Conservation (phyloP, 78 protist genomes). For the Dictyostelium firmibasis region DNA sequence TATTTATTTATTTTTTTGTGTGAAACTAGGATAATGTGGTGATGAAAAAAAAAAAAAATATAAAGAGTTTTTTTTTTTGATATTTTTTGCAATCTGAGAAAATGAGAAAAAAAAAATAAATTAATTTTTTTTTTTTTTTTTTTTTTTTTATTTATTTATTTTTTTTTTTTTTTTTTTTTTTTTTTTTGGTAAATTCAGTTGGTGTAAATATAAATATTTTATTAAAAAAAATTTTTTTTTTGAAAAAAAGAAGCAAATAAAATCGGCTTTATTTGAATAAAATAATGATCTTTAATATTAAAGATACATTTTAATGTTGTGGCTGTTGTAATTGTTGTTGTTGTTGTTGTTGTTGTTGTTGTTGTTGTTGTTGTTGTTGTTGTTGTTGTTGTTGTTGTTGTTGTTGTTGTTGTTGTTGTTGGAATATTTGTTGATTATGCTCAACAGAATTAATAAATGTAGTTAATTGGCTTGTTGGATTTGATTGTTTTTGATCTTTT, state of each 20-base stretch:
- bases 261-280: background rate
- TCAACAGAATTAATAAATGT: background rate
- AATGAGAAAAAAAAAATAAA: background rate
- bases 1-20: background rate
- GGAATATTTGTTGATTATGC: background rate
- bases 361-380: background rate
- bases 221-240: no score
- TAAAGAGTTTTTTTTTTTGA: background rate
- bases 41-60: no score
- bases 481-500: background rate
- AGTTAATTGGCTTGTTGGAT: background rate
- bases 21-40: background rate
- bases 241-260: background rate
- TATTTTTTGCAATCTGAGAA: background rate
- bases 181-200: no score
- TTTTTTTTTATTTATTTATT: no score
- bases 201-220: background rate
- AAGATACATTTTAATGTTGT: background rate
- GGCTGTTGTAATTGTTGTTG: background rate
- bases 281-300: no score
- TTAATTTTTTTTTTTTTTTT: no score
- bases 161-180: no score
- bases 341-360: background rate
- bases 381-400: background rate
- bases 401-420: conserved; percentile 6